Evolutionary conservation across 306 rosid species (phyloP), one percentile per base, ranked within the genome.

Genomic region (Lotus japonicus): DNA sequence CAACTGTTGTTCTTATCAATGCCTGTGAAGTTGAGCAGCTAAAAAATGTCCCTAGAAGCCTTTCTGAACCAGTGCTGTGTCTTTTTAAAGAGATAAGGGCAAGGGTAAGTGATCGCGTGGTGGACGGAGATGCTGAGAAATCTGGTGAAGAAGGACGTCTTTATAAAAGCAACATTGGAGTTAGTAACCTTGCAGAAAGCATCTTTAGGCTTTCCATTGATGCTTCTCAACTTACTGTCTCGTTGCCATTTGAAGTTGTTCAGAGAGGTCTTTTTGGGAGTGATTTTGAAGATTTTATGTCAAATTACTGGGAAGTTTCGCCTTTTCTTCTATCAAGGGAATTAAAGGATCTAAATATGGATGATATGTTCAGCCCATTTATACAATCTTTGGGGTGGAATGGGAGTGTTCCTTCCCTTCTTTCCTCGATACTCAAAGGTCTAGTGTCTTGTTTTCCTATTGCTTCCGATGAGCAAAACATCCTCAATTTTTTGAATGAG

Each of bases 391-490:
- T 82, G 59, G 74, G 69, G 71, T 72, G 83, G 55, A 75, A 61
- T 6, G 81, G 73, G 52, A n/a, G 59, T 9, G 74, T 46, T 76
- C 81, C 89, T 44, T 83, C 84, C 75, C 82, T 83, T 50, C 58
- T 91, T 62, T 78, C 88, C 48, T 68, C 91, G 26, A 64, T 80
- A 50, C 89, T 88, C 76, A 80, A 21, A 45, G 80, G 72, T 62
- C 62, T 79, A 14, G 87, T 83, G 75, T 85, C 97, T 63, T 91
- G 96, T 84, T 81, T 80, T 39, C 97, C 96, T 43, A 82, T 87
- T 76, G 87, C 91, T 74, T 87, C 91, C 13, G 96, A 88, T 78
- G 97, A 91, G 77, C 67, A 81, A 7, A 80, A 84, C 67, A 84
- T 88, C 55, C 82, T 82, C 53, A 71, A 70, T 72, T 91, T 86